phyloP scores from a whole-genome alignment of 805 yeast genomes.

The Pichia membranifaciens region DNA sequence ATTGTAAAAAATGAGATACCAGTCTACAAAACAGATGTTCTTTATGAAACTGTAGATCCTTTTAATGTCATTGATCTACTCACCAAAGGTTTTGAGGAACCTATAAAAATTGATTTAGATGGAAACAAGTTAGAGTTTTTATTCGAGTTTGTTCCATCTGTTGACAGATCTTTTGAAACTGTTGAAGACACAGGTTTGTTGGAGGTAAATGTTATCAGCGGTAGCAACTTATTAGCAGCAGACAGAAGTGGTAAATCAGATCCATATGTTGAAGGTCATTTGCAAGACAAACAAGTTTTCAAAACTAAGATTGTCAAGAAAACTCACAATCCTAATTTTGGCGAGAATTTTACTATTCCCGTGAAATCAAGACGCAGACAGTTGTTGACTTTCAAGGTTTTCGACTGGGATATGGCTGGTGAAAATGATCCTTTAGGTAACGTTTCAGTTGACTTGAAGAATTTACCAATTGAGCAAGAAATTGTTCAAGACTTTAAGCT shows the following conservation, averaged over 20 bases:
- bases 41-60: constrained; percentile 46
- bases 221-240: constrained; percentile 47
- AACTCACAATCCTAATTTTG: constrained; percentile 71
- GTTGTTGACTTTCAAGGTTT: constrained; percentile 42
- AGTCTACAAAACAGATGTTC: constrained; percentile 41
- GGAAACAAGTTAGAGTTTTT: constrained; percentile 37
- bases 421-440: constrained; percentile 56
- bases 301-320: constrained; percentile 60
- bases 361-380: constrained; percentile 58
- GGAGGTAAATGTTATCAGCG: constrained; percentile 51
- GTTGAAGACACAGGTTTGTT: constrained; percentile 64
- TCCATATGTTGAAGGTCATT: constrained; percentile 51
- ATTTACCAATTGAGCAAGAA: constrained; percentile 39
- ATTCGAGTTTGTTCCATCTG: constrained; percentile 57
- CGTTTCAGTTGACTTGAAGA: constrained; percentile 43
- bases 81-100: constrained; percentile 40
- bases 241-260: constrained; percentile 76
- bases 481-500: constrained; percentile 43
- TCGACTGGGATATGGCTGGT: constrained; percentile 79
- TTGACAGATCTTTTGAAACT: constrained; percentile 49
- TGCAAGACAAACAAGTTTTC: constrained; percentile 49
- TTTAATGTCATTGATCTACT: constrained; percentile 51
- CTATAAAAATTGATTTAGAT: constrained; percentile 41
- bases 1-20: constrained; percentile 48
- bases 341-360: constrained; percentile 56